A percentile compares a stretch with the other conserved stretches of the same genome.
phyloP scores from a whole-genome alignment of 2,329 filamentous ascomycete species.

The Fusarium paranaense region DNA sequence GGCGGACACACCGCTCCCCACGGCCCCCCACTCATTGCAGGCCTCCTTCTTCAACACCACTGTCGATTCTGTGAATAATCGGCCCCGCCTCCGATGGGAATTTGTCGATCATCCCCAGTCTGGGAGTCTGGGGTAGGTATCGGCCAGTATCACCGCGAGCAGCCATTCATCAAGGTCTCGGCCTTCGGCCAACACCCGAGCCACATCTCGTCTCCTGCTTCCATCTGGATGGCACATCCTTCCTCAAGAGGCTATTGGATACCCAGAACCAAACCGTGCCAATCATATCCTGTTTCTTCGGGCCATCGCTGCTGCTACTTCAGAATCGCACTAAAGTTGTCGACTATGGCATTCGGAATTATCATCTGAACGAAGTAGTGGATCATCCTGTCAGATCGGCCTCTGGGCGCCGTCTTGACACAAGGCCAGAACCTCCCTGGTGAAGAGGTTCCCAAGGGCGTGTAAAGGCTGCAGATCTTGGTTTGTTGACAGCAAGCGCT shows the following conservation, averaged over 20 bases:
- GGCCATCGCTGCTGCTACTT: slow-evolving; percentile 6
- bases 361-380: neutral
- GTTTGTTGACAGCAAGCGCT: neutral
- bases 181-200: slow-evolving; percentile 42
- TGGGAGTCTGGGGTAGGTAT: slow-evolving; percentile 36
- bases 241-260: neutral
- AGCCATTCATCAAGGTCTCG: slow-evolving; percentile 12
- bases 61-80: slow-evolving; percentile 31
- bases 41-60: slow-evolving; percentile 29
- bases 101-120: slow-evolving; percentile 34
- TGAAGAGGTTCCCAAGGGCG: neutral
- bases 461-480: neutral
- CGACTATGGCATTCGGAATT: neutral
- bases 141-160: slow-evolving; percentile 4
- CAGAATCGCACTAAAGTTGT: neutral
- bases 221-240: neutral
- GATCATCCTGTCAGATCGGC: neutral
- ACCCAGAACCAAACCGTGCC: neutral
- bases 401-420: slow-evolving; percentile 1
- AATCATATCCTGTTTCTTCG: slow-evolving; percentile 8
- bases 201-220: slow-evolving; percentile 12
- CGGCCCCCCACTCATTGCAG: slow-evolving; percentile 37
- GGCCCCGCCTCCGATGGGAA: slow-evolving; percentile 34
- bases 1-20: slow-evolving; percentile 43
- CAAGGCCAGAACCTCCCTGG: neutral